A percentile compares a stretch with the other conserved stretches of the same genome.
phyloP scores from a whole-genome alignment of 352 stramenopile genomes.

The Phytophthora rubi region DNA sequence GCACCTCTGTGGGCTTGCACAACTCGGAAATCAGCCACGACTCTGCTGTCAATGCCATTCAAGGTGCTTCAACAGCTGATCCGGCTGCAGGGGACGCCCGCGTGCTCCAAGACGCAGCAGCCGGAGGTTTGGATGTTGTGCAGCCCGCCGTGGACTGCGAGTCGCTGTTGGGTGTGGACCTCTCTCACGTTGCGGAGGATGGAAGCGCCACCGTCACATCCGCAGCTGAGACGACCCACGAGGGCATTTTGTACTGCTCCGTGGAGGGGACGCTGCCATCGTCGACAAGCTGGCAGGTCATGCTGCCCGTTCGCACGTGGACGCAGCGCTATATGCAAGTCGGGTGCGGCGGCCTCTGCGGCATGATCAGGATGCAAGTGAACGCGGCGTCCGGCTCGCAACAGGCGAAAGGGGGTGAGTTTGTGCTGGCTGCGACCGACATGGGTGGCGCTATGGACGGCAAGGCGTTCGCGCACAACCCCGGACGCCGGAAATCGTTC shows the following conservation, averaged over 20 bases:
- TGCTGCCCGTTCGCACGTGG: slow-evolving; percentile 44
- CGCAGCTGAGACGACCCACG: slow-evolving; percentile 24
- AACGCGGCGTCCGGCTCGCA: slow-evolving; percentile 32
- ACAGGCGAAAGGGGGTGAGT: slow-evolving; percentile 33
- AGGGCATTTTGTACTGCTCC: slow-evolving; percentile 33
- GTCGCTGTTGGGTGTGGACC: slow-evolving; percentile 32
- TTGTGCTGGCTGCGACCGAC: slow-evolving; percentile 40
- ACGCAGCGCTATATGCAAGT: slow-evolving; percentile 52
- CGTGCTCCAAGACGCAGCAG: slow-evolving; percentile 14
- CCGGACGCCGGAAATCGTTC: slow-evolving; percentile 34
- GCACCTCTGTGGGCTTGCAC: background rate
- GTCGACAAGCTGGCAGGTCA: slow-evolving; percentile 34
- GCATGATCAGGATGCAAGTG: slow-evolving; percentile 35
- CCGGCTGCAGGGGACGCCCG: background rate
- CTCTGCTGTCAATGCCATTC: background rate
- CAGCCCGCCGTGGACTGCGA: slow-evolving; percentile 26
- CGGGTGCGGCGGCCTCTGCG: slow-evolving; percentile 46
- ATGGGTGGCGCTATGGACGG: slow-evolving; percentile 42
- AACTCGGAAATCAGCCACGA: background rate
- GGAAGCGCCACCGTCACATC: slow-evolving; percentile 26
- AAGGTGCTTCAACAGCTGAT: background rate
- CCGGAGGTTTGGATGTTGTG: slow-evolving; percentile 19
- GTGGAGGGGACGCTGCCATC: slow-evolving; percentile 32
- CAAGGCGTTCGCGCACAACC: slow-evolving; percentile 34
- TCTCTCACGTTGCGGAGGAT: slow-evolving; percentile 27